Conservation (phyloP, 2,329 filamentous ascomycete species). For the Lanzia echinophila region DNA sequence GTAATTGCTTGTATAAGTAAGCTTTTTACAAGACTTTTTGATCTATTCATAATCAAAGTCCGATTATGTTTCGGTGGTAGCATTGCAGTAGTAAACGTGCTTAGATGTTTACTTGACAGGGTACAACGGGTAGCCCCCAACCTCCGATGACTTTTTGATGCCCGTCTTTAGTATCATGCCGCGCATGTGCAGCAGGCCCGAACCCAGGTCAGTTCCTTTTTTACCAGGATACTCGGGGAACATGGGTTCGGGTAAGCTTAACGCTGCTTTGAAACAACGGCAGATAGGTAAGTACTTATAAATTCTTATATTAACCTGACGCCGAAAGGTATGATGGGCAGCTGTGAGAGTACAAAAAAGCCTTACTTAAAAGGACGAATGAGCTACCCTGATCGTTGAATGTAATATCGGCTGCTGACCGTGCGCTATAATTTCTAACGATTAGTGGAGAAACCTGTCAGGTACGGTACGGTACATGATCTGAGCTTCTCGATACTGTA, state of each 20-base stretch:
- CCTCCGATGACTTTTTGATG: background rate
- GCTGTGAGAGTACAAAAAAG: background rate
- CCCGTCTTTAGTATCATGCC: slow-evolving; percentile 1
- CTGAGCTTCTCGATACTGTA: too few relatives aligned
- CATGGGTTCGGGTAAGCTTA: slow-evolving; percentile 3
- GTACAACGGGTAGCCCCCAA: background rate
- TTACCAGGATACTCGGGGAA: slow-evolving; percentile 6
- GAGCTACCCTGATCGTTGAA: background rate
- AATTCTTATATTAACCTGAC: background rate
- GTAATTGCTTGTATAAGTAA: too few relatives aligned
- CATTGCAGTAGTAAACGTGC: background rate
- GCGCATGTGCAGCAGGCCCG: slow-evolving; percentile 6
- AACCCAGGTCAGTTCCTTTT: background rate
- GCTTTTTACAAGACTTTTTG: too few relatives aligned
- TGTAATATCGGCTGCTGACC: background rate
- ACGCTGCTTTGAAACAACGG: slow-evolving; percentile 7
- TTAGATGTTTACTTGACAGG: background rate
- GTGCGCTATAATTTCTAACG: background rate
- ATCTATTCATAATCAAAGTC: too few relatives aligned
- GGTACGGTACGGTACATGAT: background rate
- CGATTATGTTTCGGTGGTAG: too few relatives aligned
- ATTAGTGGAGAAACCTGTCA: background rate
- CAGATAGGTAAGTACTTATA: background rate
- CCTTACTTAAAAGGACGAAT: background rate
- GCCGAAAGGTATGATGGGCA: background rate